A percentile compares a stretch with the other conserved stretches of the same genome.
Conservation (phyloP, 2,329 filamentous ascomycete species). For the Penicillium griseofulvum region DNA sequence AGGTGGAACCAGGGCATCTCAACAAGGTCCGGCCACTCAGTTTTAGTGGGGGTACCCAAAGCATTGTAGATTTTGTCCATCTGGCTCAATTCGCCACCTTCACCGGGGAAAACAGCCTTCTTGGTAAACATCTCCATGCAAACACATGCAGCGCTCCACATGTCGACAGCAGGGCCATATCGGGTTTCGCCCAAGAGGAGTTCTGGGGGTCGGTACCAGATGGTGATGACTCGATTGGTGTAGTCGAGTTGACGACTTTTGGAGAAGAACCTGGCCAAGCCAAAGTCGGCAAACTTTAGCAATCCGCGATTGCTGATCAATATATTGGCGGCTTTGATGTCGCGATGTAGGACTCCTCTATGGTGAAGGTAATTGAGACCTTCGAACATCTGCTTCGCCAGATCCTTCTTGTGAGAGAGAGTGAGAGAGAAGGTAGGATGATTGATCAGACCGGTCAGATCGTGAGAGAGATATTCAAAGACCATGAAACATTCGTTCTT, state of each 20-base stretch:
- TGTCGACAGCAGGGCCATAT: constrained; percentile 85
- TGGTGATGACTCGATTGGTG: constrained; percentile 97
- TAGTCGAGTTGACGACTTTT: constrained; percentile 92
- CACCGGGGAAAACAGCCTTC: constrained; percentile 90
- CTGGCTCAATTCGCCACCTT: constrained; percentile 93
- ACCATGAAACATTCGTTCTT: constrained; percentile 99
- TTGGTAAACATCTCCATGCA: constrained; percentile 95
- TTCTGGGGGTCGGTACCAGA: constrained; percentile 94
- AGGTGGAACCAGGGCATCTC: constrained; percentile 98
- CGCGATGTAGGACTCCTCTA: constrained; percentile 88
- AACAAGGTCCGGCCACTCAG: constrained; percentile 84
- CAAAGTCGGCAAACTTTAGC: constrained; percentile 93
- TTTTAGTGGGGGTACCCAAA: constrained; percentile 79
- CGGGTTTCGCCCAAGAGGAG: constrained; percentile 86
- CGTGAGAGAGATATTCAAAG: constrained; percentile 95
- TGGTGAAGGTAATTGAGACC: constrained; percentile 91
- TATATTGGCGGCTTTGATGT: constrained; percentile 98
- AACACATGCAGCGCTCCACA: constrained; percentile 97
- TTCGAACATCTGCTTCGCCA: constrained; percentile 89
- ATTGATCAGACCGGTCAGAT: constrained; percentile 90
- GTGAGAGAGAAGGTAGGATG: constrained; percentile 89
- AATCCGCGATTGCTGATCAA: constrained; percentile 85
- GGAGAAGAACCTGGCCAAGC: constrained; percentile 90
- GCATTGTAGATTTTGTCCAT: constrained; percentile 95
- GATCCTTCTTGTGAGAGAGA: constrained; percentile 82